Evolutionary conservation across 1,284 basidiomycete species (phyloP).

Genomic region (Cerrena zonata): DNA sequence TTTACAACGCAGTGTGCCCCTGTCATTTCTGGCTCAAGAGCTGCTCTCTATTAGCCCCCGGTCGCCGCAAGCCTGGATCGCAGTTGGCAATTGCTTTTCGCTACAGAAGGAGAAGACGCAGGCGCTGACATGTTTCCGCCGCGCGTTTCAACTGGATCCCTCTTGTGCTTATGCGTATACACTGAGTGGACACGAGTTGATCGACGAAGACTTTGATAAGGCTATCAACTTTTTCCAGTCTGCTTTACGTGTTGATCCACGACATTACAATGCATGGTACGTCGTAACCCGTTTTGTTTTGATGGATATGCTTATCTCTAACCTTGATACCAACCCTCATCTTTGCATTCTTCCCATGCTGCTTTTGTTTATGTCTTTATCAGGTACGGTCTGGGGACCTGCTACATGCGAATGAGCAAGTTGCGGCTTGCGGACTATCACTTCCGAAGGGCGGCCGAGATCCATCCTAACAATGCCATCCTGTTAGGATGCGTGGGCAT

Average conservation of each 20-base stretch:
- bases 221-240: slow-evolving; percentile 85
- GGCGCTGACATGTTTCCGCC: slow-evolving; percentile 85
- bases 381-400: slow-evolving; percentile 95
- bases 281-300: slow-evolving; percentile 22
- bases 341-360: background rate
- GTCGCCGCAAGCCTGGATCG: slow-evolving; percentile 89
- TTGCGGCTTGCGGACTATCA: slow-evolving; percentile 88
- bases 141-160: slow-evolving; percentile 80
- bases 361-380: slow-evolving; percentile 1
- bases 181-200: slow-evolving; percentile 87
- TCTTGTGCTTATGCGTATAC: slow-evolving; percentile 88
- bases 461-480: slow-evolving; percentile 88
- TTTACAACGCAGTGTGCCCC: slow-evolving; percentile 69
- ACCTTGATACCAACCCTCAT: background rate
- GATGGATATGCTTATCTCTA: slow-evolving; percentile 18
- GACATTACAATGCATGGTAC: slow-evolving; percentile 94
- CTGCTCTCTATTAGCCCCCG: slow-evolving; percentile 75
- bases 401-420: slow-evolving; percentile 88
- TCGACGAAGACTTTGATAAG: slow-evolving; percentile 87
- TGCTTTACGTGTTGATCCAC: slow-evolving; percentile 79
- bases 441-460: slow-evolving; percentile 82
- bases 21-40: slow-evolving; percentile 88
- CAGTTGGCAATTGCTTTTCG: slow-evolving; percentile 88
- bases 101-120: slow-evolving; percentile 85
- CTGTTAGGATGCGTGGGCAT: slow-evolving; percentile 85